A percentile compares a stretch with the other conserved stretches of the same genome.
These are phyloP conservation scores for Globisporangium mamillatum DNA, from an alignment of 352 stramenopile genomes.

Conservation along the genomic window DNA sequence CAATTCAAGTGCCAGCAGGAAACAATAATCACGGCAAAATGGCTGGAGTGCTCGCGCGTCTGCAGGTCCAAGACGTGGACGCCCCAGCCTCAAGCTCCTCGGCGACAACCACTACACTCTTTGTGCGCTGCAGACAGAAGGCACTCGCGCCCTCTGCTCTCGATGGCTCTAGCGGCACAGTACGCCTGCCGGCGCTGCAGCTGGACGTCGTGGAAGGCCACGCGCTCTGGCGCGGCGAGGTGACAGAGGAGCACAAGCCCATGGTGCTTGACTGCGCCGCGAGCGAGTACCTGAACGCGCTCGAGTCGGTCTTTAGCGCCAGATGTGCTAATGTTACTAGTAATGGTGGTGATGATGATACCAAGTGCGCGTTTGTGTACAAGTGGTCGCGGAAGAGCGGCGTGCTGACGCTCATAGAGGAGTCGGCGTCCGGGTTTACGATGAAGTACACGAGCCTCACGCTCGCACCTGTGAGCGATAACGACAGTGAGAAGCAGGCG, in stretches of 20 bases:
- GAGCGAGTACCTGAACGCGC: slow-evolving; percentile 28
- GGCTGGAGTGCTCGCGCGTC: slow-evolving; percentile 17
- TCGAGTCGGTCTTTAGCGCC: slow-evolving; percentile 17
- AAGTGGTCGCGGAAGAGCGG: slow-evolving; percentile 34
- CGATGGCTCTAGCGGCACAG: neutral
- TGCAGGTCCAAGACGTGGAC: slow-evolving; percentile 27
- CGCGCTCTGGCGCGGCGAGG: slow-evolving; percentile 27
- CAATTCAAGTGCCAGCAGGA: no score
- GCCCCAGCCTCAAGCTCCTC: neutral
- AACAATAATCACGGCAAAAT: neutral
- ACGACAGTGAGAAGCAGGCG: slow-evolving; percentile 7
- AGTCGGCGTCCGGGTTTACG: slow-evolving; percentile 26
- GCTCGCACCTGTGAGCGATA: slow-evolving; percentile 17
- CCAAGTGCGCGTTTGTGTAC: slow-evolving; percentile 27
- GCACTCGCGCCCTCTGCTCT: neutral
- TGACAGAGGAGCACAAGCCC: slow-evolving; percentile 37
- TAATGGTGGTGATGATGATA: no score
- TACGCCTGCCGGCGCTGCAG: slow-evolving; percentile 12
- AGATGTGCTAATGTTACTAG: slow-evolving; percentile 1
- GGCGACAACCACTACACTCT: slow-evolving; percentile 12
- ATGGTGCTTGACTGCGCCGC: slow-evolving; percentile 40
- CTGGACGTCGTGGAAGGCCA: slow-evolving; percentile 32
- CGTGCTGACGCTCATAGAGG: slow-evolving; percentile 53
- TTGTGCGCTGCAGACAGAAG: slow-evolving; percentile 25
- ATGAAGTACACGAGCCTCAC: slow-evolving; percentile 53